These are phyloP conservation scores for Teratosphaeria pseudoeucalypti DNA, from an alignment of 2,329 filamentous ascomycete species.

Conservation along the genomic window DNA sequence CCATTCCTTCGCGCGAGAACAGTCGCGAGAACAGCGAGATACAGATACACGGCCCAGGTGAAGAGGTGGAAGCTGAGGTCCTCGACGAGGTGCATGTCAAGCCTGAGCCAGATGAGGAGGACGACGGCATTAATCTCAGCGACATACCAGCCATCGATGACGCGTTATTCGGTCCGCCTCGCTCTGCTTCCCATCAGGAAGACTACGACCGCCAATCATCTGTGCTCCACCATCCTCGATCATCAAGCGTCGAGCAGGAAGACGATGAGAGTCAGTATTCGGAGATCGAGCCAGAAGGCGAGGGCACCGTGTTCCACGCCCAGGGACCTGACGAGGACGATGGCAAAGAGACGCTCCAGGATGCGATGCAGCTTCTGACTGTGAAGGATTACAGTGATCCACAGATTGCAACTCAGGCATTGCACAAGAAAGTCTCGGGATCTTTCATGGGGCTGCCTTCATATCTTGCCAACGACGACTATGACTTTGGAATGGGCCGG, in stretches of 20 bases:
- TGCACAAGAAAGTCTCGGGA: constrained; percentile 5
- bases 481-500: constrained; percentile 44
- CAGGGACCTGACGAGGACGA: constrained; percentile 9
- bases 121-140: constrained; percentile 55
- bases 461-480: constrained; percentile 39
- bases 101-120: constrained; percentile 46
- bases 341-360: constrained; percentile 23
- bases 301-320: constrained; percentile 19
- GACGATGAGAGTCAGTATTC: constrained; percentile 49
- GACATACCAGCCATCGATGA: constrained; percentile 41
- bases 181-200: constrained; percentile 37
- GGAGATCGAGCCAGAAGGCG: constrained; percentile 17
- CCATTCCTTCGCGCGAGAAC: constrained; percentile 78
- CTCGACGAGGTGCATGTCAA: constrained; percentile 63
- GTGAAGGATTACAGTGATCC: constrained; percentile 26
- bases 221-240: constrained; percentile 43
- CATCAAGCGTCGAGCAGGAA: constrained; percentile 28
- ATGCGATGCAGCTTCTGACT: constrained; percentile 25
- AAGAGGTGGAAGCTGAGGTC: constrained; percentile 45
- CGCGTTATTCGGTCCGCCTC: constrained; percentile 35
- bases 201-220: constrained; percentile 37
- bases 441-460: constrained; percentile 22
- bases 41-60: constrained; percentile 1
- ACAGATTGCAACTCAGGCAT: constrained; percentile 4
- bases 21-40: constrained; percentile 20